These are phyloP conservation scores for Pichia norvegensis DNA, from an alignment of 1,139 yeast species.

Conservation along the genomic window DNA sequence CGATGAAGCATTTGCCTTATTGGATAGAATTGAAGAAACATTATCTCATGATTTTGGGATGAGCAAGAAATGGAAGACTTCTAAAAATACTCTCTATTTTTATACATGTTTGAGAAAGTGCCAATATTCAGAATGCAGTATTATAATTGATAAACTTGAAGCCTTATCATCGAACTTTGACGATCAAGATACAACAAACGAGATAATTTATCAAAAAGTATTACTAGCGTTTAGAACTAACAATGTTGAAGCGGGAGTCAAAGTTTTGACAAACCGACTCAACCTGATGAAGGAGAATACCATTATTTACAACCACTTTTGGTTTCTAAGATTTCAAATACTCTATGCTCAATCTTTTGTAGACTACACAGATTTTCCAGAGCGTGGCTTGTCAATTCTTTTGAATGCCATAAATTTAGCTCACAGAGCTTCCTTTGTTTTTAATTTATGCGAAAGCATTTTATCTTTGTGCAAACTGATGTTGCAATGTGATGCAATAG, in stretches of 20 bases:
- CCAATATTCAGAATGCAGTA: conserved; percentile 27
- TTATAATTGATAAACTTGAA: conserved; percentile 23
- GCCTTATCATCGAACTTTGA: conserved; percentile 20
- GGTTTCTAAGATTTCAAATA: conserved; percentile 38
- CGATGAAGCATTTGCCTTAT: conserved; percentile 30
- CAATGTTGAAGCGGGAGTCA: conserved; percentile 29
- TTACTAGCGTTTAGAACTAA: background rate
- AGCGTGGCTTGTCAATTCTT: conserved; percentile 37
- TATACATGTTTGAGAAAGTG: conserved; percentile 36
- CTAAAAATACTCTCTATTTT: conserved; percentile 33
- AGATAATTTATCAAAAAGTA: conserved; percentile 10
- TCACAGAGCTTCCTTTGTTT: conserved; percentile 34
- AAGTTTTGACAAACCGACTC: conserved; percentile 30
- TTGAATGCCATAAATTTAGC: conserved; percentile 40
- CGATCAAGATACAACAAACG: conserved; percentile 25
- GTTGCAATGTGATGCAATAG: conserved; percentile 28
- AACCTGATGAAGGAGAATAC: conserved; percentile 23
- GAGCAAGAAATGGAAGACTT: conserved; percentile 33
- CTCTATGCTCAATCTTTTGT: conserved; percentile 38
- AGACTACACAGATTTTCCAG: conserved; percentile 31
- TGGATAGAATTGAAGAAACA: conserved; percentile 15
- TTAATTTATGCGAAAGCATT: conserved; percentile 36
- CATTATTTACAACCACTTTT: conserved; percentile 31
- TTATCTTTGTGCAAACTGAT: conserved; percentile 35
- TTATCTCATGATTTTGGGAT: conserved; percentile 30